Evolutionary conservation across 352 stramenopile genomes (phyloP).

Genomic region (Phytophthora megakarya): DNA sequence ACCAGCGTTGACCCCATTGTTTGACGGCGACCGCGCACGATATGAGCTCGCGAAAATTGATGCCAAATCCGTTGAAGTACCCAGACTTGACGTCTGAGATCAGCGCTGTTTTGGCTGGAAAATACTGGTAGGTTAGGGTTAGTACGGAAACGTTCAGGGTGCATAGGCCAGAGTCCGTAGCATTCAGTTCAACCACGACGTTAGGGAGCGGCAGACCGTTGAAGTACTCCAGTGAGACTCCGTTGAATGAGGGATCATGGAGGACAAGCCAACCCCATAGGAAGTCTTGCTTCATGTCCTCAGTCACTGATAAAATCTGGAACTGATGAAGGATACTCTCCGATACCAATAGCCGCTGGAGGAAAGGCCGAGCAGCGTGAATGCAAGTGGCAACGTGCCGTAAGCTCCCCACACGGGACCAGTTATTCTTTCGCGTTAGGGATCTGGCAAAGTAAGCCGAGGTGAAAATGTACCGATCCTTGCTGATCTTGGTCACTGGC

Average conservation of each 20-base stretch:
- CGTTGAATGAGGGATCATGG: constrained; percentile 14
- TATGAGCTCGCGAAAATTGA: no score
- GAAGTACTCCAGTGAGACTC: constrained; percentile 22
- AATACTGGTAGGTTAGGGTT: no score
- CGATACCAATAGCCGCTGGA: neutral
- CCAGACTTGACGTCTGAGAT: no score
- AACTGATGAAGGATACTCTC: neutral
- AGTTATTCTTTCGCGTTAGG: constrained; percentile 3
- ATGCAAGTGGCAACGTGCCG: no score
- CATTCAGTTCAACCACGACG: constrained; percentile 12
- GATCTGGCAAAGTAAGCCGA: no score
- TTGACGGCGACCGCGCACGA: no score
- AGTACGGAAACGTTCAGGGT: no score
- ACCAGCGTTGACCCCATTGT: no score
- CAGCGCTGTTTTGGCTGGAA: no score
- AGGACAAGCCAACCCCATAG: constrained; percentile 29
- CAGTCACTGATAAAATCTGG: neutral
- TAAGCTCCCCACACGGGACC: constrained; percentile 21
- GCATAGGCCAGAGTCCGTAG: no score
- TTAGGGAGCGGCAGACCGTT: constrained; percentile 4
- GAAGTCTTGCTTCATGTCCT: constrained; percentile 14
- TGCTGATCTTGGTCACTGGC: constrained; percentile 6
- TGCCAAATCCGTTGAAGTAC: no score
- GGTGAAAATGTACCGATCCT: constrained; percentile 3
- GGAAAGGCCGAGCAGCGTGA: constrained; percentile 9